Evolutionary conservation across 345 rosid species (phyloP).

Genomic region (Syzygium aromaticum): DNA sequence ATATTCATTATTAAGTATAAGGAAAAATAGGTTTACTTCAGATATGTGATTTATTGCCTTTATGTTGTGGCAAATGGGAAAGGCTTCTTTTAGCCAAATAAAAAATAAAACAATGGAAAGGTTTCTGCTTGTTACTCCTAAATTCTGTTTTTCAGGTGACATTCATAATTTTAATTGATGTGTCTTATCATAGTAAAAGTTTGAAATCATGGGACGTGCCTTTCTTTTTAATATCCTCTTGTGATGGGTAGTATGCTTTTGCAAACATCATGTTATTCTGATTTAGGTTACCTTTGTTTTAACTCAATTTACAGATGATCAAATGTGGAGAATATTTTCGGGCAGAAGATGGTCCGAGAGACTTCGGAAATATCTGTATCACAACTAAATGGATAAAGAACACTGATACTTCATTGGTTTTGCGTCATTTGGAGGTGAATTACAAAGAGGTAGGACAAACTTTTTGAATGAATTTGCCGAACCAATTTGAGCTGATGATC

Average conservation of each 20-base stretch:
- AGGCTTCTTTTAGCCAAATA: background rate
- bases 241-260: background rate
- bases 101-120: background rate
- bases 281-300: background rate
- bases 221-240: background rate
- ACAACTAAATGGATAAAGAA: conserved; percentile 47
- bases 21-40: background rate
- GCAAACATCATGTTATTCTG: background rate
- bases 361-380: conserved; percentile 60
- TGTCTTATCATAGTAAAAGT: background rate
- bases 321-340: conserved; percentile 88
- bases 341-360: conserved; percentile 70
- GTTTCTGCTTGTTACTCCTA: background rate
- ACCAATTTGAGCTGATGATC: background rate
- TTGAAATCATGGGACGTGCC: background rate
- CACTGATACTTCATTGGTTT: conserved; percentile 44
- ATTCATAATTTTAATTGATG: background rate
- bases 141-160: background rate
- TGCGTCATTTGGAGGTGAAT: conserved; percentile 73
- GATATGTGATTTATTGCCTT: background rate
- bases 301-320: conserved; percentile 24
- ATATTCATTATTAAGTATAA: background rate
- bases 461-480: background rate
- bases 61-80: background rate
- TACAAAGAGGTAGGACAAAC: conserved; percentile 48